Evolutionary conservation across 148 eudicot species (phyloP).

Genomic region (Dysphania ambrosioides): DNA sequence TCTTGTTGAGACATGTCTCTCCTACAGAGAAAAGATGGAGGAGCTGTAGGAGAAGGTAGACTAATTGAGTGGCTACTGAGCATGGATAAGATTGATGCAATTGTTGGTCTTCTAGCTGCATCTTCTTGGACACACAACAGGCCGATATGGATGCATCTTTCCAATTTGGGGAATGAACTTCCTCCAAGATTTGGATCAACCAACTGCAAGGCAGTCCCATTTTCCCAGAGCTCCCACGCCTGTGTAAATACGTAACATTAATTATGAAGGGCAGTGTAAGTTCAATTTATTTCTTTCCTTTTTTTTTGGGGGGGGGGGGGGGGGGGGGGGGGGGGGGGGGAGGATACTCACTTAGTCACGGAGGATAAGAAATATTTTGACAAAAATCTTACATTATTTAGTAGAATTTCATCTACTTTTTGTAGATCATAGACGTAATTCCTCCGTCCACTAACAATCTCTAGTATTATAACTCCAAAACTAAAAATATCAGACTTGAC

Average conservation of each 20-base stretch:
- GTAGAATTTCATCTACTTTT: constrained; percentile 10
- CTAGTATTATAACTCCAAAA: constrained; percentile 60
- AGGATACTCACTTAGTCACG: neutral
- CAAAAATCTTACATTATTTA: constrained; percentile 11
- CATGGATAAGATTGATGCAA: constrained; percentile 31
- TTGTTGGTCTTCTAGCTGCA: constrained; percentile 29
- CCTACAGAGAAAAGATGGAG: constrained; percentile 11
- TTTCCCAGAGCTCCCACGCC: constrained; percentile 29
- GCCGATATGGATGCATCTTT: constrained; percentile 31
- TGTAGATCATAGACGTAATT: constrained; percentile 12
- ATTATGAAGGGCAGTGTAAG: neutral
- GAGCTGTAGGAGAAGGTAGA: constrained; percentile 10
- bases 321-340: no score
- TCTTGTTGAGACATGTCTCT: neutral
- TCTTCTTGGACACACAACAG: constrained; percentile 32
- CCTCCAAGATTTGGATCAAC: constrained; percentile 17
- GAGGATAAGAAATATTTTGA: neutral
- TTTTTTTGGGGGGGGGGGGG: no score
- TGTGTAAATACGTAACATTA: neutral
- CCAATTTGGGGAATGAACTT: constrained; percentile 15
- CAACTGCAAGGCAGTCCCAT: constrained; percentile 18
- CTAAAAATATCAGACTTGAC: constrained; percentile 72
- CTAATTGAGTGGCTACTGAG: constrained; percentile 14
- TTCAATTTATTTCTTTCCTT: no score
- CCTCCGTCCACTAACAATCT: constrained; percentile 43